Evolutionary conservation across 2,329 filamentous ascomycete species (phyloP), one percentile per base, ranked within the genome.

Genomic region (Apiospora kogelbergensis): DNA sequence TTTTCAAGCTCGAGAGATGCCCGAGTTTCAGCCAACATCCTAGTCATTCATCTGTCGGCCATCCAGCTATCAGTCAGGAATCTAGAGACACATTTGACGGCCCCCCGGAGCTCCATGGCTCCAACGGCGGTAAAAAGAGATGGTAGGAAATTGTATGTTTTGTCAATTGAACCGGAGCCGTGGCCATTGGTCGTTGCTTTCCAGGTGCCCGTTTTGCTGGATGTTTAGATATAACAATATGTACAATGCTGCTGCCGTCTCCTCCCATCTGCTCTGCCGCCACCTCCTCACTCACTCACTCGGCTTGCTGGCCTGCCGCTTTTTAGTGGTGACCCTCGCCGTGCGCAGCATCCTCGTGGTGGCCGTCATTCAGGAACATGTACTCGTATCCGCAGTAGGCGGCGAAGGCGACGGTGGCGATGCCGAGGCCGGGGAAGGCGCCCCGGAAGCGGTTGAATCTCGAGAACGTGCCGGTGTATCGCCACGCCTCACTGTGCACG

Each of bases 301-400:
- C n/a, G n/a, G n/a, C n/a, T n/a, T n/a, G 65, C 63, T 53, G 10
- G 20, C 57, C 57, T 66, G 69, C 63, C 57, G 70, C 46, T 24
- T 71, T 68, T 72, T 82, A 90, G 80, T 91, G 89, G 78, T 90
- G 88, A 69, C 77, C 84, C 68, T 88, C 84, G 71, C 82, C 84
- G 73, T 90, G 87, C 48, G 78, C 83, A 70, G 82, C 81, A 71
- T 83, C 83, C 73, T 86, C 83, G 77, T 89, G 89, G 74, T 90
- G 88, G 72, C 91, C 88, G 72, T 95, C 91, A 77, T 91, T 87
- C 75, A 97, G 79, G 81, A 98, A 97, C 68, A 97, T 83, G 81
- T 96, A 89, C 84, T 99, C 96, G 82, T 94, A 97, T 70, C 88
- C 89, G 81, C 95, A 94, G 84, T 99, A 99, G 72, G 85, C 91